phyloP scores from a whole-genome alignment of 192 early-diverging fungal species.

The Backusella australiensis region DNA sequence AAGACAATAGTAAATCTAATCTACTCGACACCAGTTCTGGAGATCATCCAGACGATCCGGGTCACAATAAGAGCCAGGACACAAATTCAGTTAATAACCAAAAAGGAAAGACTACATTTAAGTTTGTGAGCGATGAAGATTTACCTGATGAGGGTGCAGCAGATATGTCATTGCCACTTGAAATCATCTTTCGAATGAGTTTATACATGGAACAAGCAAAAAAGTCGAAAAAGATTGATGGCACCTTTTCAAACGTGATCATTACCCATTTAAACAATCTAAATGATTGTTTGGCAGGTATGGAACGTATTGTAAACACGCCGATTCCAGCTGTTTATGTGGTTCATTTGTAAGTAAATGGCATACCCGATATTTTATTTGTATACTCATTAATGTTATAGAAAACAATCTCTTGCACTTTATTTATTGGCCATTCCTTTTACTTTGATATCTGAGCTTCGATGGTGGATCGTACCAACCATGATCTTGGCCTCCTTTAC shows the following conservation, averaged over 20 bases:
- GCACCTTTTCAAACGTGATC: conserved; percentile 43
- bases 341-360: conserved; percentile 61
- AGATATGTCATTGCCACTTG: conserved; percentile 50
- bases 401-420: conserved; percentile 70
- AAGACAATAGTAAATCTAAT: not conserved
- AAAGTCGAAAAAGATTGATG: conserved; percentile 49
- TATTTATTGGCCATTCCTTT: conserved; percentile 71
- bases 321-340: conserved; percentile 78
- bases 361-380: not conserved
- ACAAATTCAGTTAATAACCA: not conserved
- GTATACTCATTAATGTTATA: not conserved
- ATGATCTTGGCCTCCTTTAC: conserved; percentile 47
- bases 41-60: conserved; percentile 23
- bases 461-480: conserved; percentile 54
- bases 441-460: conserved; percentile 55
- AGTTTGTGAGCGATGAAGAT: conserved; percentile 34
- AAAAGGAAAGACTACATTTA: not conserved
- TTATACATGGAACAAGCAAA: conserved; percentile 52
- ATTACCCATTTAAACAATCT: conserved; percentile 54
- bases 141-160: conserved; percentile 34
- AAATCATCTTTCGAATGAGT: conserved; percentile 44
- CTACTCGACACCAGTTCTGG: conserved; percentile 14
- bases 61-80: conserved; percentile 2
- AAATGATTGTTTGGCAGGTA: conserved; percentile 53
- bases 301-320: conserved; percentile 70